Evolutionary conservation across 2,329 filamentous ascomycete species (phyloP).

Genomic region (Domatiomyces catenatus): DNA sequence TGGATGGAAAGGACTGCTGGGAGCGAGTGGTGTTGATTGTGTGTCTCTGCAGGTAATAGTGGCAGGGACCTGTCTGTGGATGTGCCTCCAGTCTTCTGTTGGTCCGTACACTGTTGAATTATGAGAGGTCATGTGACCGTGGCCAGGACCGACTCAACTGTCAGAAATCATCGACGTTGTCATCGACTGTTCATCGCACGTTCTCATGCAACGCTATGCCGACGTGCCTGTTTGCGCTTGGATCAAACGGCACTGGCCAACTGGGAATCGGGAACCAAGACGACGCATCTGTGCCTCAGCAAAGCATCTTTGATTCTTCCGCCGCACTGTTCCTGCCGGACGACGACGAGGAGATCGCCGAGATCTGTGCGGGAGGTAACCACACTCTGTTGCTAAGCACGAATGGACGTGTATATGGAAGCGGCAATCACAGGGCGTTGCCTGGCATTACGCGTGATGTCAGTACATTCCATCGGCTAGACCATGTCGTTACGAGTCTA

Average conservation of each 20-base stretch:
- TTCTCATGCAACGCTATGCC: neutral
- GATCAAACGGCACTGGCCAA: slow-evolving; percentile 64
- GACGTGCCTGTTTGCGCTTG: slow-evolving; percentile 47
- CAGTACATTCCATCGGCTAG: neutral
- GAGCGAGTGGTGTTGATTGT: no score
- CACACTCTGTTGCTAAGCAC: slow-evolving; percentile 62
- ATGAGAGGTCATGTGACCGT: no score
- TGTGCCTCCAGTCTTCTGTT: no score
- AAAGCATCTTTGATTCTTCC: slow-evolving; percentile 40
- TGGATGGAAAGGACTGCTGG: no score
- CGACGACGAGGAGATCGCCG: slow-evolving; percentile 10
- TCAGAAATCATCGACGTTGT: no score
- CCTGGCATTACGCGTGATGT: neutral
- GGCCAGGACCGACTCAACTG: no score
- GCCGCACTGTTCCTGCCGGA: slow-evolving; percentile 19
- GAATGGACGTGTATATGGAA: slow-evolving; percentile 44
- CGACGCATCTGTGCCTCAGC: slow-evolving; percentile 53
- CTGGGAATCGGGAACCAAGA: slow-evolving; percentile 56
- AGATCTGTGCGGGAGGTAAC: slow-evolving; percentile 58
- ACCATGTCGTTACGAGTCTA: slow-evolving; percentile 7
- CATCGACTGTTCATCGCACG: neutral
- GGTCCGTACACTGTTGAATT: no score
- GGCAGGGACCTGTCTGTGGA: no score
- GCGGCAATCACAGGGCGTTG: slow-evolving; percentile 24
- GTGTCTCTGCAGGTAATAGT: no score